Percentiles rank a stretch among this genome's conserved stretches.
phyloP scores from a whole-genome alignment of 805 yeast genomes.

The Teunomyces panamensis region DNA sequence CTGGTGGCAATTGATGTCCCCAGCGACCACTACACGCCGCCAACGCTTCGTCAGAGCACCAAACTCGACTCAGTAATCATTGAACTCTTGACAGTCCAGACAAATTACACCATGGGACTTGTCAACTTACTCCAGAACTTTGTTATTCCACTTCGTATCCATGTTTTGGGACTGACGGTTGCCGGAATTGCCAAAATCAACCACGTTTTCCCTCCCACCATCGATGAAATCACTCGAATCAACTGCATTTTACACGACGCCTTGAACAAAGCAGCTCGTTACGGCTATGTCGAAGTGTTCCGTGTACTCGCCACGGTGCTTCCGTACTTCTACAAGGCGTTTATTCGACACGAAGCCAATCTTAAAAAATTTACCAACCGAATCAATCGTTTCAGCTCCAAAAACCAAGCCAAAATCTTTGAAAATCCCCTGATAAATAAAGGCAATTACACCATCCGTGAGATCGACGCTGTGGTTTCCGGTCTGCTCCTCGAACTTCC shows the following conservation, averaged over 20 bases:
- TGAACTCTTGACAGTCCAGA: slow-evolving; percentile 70
- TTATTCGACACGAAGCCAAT: slow-evolving; percentile 92
- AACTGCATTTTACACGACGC: slow-evolving; percentile 83
- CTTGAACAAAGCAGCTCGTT: slow-evolving; percentile 59
- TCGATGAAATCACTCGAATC: slow-evolving; percentile 88
- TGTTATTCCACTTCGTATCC: slow-evolving; percentile 72
- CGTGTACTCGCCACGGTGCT: slow-evolving; percentile 78
- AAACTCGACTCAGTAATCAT: slow-evolving; percentile 50
- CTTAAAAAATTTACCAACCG: slow-evolving; percentile 61
- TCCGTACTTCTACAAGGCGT: slow-evolving; percentile 90
- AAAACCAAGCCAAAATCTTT: slow-evolving; percentile 27
- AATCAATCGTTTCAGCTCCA: slow-evolving; percentile 39
- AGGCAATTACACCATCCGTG: slow-evolving; percentile 23
- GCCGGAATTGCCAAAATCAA: slow-evolving; percentile 67
- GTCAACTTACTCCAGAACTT: slow-evolving; percentile 76
- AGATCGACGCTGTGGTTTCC: slow-evolving; percentile 49
- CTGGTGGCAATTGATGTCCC: slow-evolving; percentile 71
- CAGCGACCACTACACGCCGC: slow-evolving; percentile 8
- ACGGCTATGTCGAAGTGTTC: slow-evolving; percentile 72
- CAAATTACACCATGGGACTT: slow-evolving; percentile 66
- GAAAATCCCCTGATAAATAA: slow-evolving; percentile 28
- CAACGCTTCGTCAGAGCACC: slow-evolving; percentile 6
- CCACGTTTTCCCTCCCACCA: slow-evolving; percentile 87
- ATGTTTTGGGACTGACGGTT: slow-evolving; percentile 55
- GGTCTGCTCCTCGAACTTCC: slow-evolving; percentile 67